Evolutionary conservation across 345 rosid species (phyloP), one percentile per base, ranked within the genome.

Genomic region (Microcos paniculata): DNA sequence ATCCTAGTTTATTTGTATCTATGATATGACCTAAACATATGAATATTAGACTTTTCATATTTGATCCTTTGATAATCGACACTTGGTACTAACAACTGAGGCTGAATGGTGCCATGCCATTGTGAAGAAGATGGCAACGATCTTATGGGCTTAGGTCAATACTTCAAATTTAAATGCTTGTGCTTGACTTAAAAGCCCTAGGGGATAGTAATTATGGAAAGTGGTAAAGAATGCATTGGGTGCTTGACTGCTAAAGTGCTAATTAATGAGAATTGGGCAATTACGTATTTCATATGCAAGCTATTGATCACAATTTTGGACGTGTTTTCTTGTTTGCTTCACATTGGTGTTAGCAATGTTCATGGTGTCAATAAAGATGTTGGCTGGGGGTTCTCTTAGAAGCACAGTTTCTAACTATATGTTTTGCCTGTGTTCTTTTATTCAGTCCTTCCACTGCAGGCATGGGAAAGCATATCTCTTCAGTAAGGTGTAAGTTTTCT

Each of bases 391-490:
- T 78, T 38, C 42, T 7, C 4, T 65, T 40, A 80, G 80, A 79
- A 71, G 66, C 72, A 77, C 57, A 56, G 45, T 2, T 74, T 82
- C 87, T 88, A 79, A 88, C 80, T n/a, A 6, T 35, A 9, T 75
- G 68, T 76, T 82, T 74, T 79, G 75, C 61, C 66, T 73, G 70
- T 84, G 70, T 76, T 75, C 71, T 81, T 85, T 75, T 80, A 79
- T 83, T 84, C 89, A 96, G 99, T 81, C 94, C 74, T 96, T 96
- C 88, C 92, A 90, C 65, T 19, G 84, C 89, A 92, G 86, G 84
- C 94, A 96, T 86, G 99, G 99, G 84, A 91, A 87, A 83, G 99
- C 99, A 78, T 96, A 94, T 86, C 98, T 96, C 85, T 96, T 96
- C 92, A 81, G 69, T 65, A 92, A 91, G 82, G 99, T 94, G 99